Evolutionary conservation across 352 stramenopile species (phyloP), one percentile per base, ranked within the genome.

Genomic region (Peronospora farinosa): DNA sequence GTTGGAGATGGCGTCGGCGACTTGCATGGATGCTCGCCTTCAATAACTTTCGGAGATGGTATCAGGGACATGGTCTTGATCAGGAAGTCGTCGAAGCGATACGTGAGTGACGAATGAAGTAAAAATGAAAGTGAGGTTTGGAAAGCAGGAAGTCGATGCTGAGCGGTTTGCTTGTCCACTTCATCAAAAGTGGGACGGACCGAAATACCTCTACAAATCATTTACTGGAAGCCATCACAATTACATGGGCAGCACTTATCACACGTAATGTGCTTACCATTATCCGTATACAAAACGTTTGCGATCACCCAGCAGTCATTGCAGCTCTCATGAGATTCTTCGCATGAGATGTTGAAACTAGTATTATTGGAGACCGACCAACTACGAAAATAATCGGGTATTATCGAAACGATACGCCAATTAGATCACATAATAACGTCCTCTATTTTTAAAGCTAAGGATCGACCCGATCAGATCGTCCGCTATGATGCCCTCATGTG

Each of bases 1-100:
- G 16, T 50, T 16, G 53, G 53, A 0, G 58, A 51, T 32, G 40
- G 8, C 13, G 39, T 43, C 2, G 27, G 32, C 35, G 42, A 39
- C 27, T 58, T 37, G 32, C 12, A 9, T 32, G 28, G 28, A 32
- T 32, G 28, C 10, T 32, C 27, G 9, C 9, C 6, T 7, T 31
- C 28, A 9, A 11, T 32, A 32, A 12, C 3, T 32, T 32, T 1
- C 4, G 28, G 28, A 11, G 28, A 12, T 15, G 27, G 5, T 12
- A 36, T 41, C 1, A 30, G 25, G 27, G 48, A 48, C 36, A 58
- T 44, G 15, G 16, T 40, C 57, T 56, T 57, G 23, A 10, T 50
- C 1, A 16, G 28, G 10, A n/a, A 8, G 0, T 42, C 13, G 44
- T 35, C 25, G 8, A 32, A 32, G 7, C 12, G 10, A 32, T 32